Base-by-base conservation (phyloP, 139 green algal genomes). In the Trebouxia sp. region DNA sequence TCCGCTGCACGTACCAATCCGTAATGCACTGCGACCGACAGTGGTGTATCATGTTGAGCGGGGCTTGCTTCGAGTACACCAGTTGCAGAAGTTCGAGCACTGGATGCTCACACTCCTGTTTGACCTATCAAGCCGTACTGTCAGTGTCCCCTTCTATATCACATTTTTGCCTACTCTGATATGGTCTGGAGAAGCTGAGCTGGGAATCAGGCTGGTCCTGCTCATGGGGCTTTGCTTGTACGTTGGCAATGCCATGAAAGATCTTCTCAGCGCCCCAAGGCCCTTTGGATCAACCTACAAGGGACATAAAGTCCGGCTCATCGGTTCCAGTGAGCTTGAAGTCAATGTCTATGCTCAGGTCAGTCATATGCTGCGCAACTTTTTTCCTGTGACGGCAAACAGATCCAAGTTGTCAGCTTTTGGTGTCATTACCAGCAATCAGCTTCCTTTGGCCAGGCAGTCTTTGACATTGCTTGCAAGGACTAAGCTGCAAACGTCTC, bases 191-290 rank as follows among this genome's bases (percentile, higher is more conserved):
- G 83, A 51, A 30, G 35, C 39, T 55, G n/a, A 65, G 56, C 37
- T 69, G 39, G 66, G 42, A 20, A 69, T 22, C 37, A 55, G 56
- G 32, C 35, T 65, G 17, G 42, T 26, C 6, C n/a, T 62, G 20
- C 80, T 83, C 43, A 90, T 90, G 85, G 41, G 79, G 1, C 55
- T 86, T 24, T 80, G 79, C 12, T 51, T 87, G 20, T 91, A 90
- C 41, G 83, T 88, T 41, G 87, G 87, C 20, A 91, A 91, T 56
- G 85, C 80, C 7, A 84, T 88, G n/a, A 91, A 91, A 67, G 87
- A 91, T 69, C 58, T 91, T 28, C 58, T 91, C 0, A 89, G 76
- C 30, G 83, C 83, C 12, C 87, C 87, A 17, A 50, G 87, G 32
- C 87, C 87, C 20, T 58, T 91, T 38, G 51, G 20, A n/a, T 79